Evolutionary conservation across 1,139 yeast species (phyloP).

Genomic region (Pichia sp.): DNA sequence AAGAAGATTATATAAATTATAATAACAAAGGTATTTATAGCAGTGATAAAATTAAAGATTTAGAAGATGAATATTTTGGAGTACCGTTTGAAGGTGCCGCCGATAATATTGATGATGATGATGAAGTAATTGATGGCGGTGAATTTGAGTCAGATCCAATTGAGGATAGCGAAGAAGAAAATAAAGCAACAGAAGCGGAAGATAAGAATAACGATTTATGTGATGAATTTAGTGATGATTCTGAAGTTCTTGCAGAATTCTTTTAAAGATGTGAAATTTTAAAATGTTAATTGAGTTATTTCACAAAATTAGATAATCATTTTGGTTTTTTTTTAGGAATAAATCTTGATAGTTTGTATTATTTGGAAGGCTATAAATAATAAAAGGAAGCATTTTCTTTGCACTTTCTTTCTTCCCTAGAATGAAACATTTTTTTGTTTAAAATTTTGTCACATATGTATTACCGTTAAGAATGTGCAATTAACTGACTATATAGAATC

Average conservation of each 20-base stretch:
- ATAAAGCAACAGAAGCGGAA: slow-evolving; percentile 7
- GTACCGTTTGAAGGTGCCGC: background rate
- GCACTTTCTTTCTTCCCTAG: too few species aligned
- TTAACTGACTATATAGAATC: too few species aligned
- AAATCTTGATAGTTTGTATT: too few species aligned
- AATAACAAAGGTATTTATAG: background rate
- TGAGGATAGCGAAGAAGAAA: slow-evolving; percentile 20
- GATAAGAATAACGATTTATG: slow-evolving; percentile 6
- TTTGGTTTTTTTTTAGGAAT: too few species aligned
- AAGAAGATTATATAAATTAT: slow-evolving; percentile 10
- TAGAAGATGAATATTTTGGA: slow-evolving; percentile 21
- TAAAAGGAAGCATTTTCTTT: too few species aligned
- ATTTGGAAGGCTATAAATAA: too few species aligned
- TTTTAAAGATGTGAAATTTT: background rate
- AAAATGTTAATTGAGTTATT: too few species aligned
- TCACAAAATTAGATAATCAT: too few species aligned
- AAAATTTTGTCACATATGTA: too few species aligned
- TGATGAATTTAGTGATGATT: slow-evolving; percentile 15
- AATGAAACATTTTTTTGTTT: too few species aligned
- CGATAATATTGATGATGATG: background rate
- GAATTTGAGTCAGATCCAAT: slow-evolving; percentile 28
- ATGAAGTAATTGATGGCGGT: slow-evolving; percentile 7
- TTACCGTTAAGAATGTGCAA: too few species aligned
- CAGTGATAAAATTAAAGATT: slow-evolving; percentile 4
- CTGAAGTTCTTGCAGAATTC: slow-evolving; percentile 2